These are phyloP conservation scores for Clonostachys byssicola DNA, from an alignment of 2,329 filamentous ascomycete genomes.

Conservation along the genomic window DNA sequence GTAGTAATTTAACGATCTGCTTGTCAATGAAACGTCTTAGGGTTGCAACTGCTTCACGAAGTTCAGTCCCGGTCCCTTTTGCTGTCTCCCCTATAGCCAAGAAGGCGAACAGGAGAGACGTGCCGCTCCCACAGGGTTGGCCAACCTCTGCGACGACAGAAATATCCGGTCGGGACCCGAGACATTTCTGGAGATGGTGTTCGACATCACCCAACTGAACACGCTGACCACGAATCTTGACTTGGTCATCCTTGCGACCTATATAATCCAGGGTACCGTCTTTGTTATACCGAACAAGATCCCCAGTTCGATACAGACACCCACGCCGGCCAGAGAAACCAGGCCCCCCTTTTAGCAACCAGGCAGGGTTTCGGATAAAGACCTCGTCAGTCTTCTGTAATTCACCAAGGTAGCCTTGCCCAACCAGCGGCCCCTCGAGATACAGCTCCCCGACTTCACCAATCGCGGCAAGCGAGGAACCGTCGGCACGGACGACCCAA, in stretches of 20 bases:
- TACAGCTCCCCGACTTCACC: slow-evolving; percentile 80
- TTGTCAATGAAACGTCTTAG: background rate
- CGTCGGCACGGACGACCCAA: slow-evolving; percentile 31
- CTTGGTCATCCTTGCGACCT: slow-evolving; percentile 72
- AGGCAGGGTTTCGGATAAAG: slow-evolving; percentile 57
- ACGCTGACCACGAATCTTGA: slow-evolving; percentile 77
- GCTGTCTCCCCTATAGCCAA: background rate
- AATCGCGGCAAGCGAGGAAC: slow-evolving; percentile 13
- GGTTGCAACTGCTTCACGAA: background rate
- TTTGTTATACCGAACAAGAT: slow-evolving; percentile 72
- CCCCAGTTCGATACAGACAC: slow-evolving; percentile 75
- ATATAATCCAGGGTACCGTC: slow-evolving; percentile 72
- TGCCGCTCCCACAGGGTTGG: background rate
- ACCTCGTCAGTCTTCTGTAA: slow-evolving; percentile 40
- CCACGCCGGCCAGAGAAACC: slow-evolving; percentile 38
- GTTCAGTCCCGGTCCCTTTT: background rate
- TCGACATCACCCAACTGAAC: slow-evolving; percentile 78
- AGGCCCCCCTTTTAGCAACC: slow-evolving; percentile 13
- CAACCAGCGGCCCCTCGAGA: slow-evolving; percentile 81
- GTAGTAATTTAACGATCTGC: background rate
- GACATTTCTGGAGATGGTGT: slow-evolving; percentile 18
- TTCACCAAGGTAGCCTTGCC: slow-evolving; percentile 54
- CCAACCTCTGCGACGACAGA: background rate
- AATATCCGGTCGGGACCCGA: background rate
- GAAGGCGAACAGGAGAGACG: background rate